Base-by-base conservation (phyloP, 495 filamentous ascomycete species). In the Podospora pseudoanserina region DNA sequence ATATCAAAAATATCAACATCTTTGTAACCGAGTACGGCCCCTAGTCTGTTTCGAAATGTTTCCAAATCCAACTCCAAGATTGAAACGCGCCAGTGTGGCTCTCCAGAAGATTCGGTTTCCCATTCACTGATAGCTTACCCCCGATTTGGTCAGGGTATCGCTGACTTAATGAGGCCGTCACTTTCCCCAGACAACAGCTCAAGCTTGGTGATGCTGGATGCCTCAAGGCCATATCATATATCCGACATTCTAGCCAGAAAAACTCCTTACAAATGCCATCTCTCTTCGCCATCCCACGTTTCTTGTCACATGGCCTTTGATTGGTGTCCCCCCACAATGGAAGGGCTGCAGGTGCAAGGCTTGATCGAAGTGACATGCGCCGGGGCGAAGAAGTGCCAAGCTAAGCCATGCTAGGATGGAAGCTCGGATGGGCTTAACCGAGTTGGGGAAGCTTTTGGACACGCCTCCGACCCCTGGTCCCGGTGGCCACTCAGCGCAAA, bases 241-340 rank as follows among this genome's bases (percentile, higher is more conserved):
- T 49, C 11, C 34, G 11, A 39, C 34, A 11, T 49, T 49, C 39
- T 11, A 3, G 15, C 39, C 15, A 11, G 15, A 49, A 49, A 49
- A 49, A 0, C 5, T 49, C 15, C 5, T 49, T 49, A 1, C 39
- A 49, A 49, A 18, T 49, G 39, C 39, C 39, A 49, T 49, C 39
- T 49, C 39, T 49, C 39, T 49, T 16, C 2, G 2, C 6, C 39
- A 49, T 49, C 13, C 23, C 18, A 26, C 55, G 56, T 60, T 44
- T 57, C 64, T 62, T 27, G 16, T 56, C 63, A 53, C 5, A 27
- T 59, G 26, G 55, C 27, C 65, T 63, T 54, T 64, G 60, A 74
- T 75, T 75, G 73, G 73, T 44, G 68, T 32, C 32, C 68, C 72
- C 64, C 64, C 60, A 59, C 63, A 54, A 30, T 68, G 54, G 72